Percentiles rank a stretch among this genome's conserved stretches.
Conservation (phyloP, 352 stramenopile genomes). For the Phytopythium litorale region DNA sequence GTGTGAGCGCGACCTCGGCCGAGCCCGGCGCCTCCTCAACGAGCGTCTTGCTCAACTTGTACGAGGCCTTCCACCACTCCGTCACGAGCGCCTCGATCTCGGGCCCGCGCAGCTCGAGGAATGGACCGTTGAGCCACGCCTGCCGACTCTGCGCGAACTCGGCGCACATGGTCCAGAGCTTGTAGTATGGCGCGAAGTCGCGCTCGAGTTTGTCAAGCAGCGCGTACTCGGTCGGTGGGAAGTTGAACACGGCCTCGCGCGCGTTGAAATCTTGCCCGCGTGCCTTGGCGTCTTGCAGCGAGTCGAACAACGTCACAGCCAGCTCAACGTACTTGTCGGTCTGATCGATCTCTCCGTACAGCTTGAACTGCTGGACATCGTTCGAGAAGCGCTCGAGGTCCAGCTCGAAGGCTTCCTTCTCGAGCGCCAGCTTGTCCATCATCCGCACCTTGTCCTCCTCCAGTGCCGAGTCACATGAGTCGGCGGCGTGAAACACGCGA, state of each 20-base stretch:
- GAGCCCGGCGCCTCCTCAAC: slow-evolving; percentile 88
- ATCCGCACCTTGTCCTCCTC: slow-evolving; percentile 92
- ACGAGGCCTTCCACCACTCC: slow-evolving; percentile 93
- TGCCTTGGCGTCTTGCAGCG: slow-evolving; percentile 87
- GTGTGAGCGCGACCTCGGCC: slow-evolving; percentile 78
- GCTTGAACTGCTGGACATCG: slow-evolving; percentile 83
- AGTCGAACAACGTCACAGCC: slow-evolving; percentile 84
- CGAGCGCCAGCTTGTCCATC: slow-evolving; percentile 91
- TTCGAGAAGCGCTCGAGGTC: slow-evolving; percentile 88
- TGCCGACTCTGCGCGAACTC: slow-evolving; percentile 92
- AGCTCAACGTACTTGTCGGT: slow-evolving; percentile 90
- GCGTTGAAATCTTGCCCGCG: slow-evolving; percentile 92
- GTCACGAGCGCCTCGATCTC: slow-evolving; percentile 89
- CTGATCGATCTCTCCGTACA: slow-evolving; percentile 85
- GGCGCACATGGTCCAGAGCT: slow-evolving; percentile 94
- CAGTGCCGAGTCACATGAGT: slow-evolving; percentile 84
- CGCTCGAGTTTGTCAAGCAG: slow-evolving; percentile 80
- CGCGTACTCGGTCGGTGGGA: slow-evolving; percentile 90
- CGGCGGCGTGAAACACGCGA: slow-evolving; percentile 72
- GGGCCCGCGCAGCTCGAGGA: slow-evolving; percentile 86
- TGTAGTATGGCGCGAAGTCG: slow-evolving; percentile 90
- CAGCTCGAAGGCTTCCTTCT: slow-evolving; percentile 88
- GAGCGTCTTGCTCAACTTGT: slow-evolving; percentile 89
- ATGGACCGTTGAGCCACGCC: slow-evolving; percentile 90
- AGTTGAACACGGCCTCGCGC: slow-evolving; percentile 92